A percentile compares a stretch with the other conserved stretches of the same genome.
Evolutionary conservation across 1,284 basidiomycete species (phyloP).

Genomic region (Cutaneotrichosporon mucoides): DNA sequence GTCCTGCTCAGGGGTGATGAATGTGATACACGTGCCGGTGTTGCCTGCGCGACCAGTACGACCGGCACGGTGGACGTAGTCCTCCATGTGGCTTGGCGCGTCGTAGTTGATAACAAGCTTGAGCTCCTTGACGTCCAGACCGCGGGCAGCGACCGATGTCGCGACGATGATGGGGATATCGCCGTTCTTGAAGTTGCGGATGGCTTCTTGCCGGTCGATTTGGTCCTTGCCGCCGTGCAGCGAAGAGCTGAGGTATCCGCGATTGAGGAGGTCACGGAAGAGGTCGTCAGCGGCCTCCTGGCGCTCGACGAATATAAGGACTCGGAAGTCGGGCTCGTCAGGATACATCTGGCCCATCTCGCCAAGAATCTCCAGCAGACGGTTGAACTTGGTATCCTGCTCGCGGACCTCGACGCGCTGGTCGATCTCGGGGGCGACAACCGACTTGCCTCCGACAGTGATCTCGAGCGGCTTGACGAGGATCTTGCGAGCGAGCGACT

Average conservation of each 20-base stretch:
- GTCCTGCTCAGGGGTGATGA: constrained; percentile 96
- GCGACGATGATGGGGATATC: constrained; percentile 96
- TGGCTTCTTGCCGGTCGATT: constrained; percentile 94
- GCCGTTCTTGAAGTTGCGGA: constrained; percentile 96
- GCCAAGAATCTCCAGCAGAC: constrained; percentile 91
- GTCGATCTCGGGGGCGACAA: constrained; percentile 96
- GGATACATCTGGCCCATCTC: constrained; percentile 91
- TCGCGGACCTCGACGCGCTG: constrained; percentile 94
- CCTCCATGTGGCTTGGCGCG: constrained; percentile 99
- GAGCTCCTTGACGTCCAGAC: constrained; percentile 96
- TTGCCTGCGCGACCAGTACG: constrained; percentile 97
- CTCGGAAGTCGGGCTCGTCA: constrained; percentile 59
- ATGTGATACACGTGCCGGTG: constrained; percentile 96
- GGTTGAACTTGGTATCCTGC: constrained; percentile 91
- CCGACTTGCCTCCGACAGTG: constrained; percentile 94
- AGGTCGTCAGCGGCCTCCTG: constrained; percentile 97
- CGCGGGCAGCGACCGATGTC: constrained; percentile 95
- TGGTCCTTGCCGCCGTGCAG: constrained; percentile 98
- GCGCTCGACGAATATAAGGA: constrained; percentile 94
- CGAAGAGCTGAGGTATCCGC: constrained; percentile 94
- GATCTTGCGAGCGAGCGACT: constrained; percentile 93
- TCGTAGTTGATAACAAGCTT: constrained; percentile 99
- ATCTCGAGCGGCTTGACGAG: constrained; percentile 91
- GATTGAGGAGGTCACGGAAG: constrained; percentile 89
- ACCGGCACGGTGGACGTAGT: constrained; percentile 98